phyloP scores from a whole-genome alignment of 2,329 filamentous ascomycete genomes.

The Fonsecaea monophora region DNA sequence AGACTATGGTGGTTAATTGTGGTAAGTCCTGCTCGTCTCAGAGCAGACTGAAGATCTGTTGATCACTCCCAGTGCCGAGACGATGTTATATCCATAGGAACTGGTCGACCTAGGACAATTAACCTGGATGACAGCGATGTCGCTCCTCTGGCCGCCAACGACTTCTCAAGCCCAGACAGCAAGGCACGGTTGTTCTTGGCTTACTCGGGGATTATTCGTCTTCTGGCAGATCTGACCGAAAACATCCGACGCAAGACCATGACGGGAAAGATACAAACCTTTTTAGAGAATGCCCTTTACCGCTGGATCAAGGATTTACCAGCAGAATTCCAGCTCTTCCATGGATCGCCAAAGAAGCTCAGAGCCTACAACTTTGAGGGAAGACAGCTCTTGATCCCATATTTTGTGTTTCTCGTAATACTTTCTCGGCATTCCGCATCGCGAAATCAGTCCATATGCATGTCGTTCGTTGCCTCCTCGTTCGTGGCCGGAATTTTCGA shows the following conservation, averaged over 20 bases:
- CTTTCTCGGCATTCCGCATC: slow-evolving; percentile 45
- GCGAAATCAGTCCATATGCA: slow-evolving; percentile 45
- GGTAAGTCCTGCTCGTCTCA: slow-evolving; percentile 11
- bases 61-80: slow-evolving; percentile 38
- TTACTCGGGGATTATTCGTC: slow-evolving; percentile 21
- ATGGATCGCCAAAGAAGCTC: slow-evolving; percentile 15
- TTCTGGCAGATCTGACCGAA: slow-evolving; percentile 31
- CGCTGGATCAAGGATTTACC: slow-evolving; percentile 36
- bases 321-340: slow-evolving; percentile 21
- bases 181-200: slow-evolving; percentile 28
- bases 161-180: slow-evolving; percentile 21
- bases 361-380: slow-evolving; percentile 26
- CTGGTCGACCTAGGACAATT: slow-evolving; percentile 30
- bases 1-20: slow-evolving; percentile 34
- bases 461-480: slow-evolving; percentile 50
- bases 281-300: slow-evolving; percentile 24
- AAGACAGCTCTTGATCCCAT: slow-evolving; percentile 29
- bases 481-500: slow-evolving; percentile 53
- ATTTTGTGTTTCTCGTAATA: slow-evolving; percentile 33
- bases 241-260: slow-evolving; percentile 33
- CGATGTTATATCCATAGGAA: slow-evolving; percentile 26
- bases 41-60: background rate
- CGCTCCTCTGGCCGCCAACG: slow-evolving; percentile 2
- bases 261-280: background rate
- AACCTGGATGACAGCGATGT: slow-evolving; percentile 28